Evolutionary conservation across 2,329 filamentous ascomycete species (phyloP).

Genomic region (Tolypocladium capitatum): DNA sequence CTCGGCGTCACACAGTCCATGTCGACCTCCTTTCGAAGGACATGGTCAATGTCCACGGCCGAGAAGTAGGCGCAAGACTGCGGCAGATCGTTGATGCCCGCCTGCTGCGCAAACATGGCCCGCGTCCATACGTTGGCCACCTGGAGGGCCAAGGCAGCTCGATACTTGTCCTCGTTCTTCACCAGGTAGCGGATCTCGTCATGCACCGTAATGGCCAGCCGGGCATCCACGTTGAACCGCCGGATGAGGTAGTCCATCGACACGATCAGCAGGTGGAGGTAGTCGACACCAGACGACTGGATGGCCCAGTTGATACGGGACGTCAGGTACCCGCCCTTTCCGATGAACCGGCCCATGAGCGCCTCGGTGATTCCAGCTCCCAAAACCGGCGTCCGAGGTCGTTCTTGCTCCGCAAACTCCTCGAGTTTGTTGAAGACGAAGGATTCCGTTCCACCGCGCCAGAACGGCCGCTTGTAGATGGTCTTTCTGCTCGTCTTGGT

Average conservation of each 20-base stretch:
- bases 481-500: conserved; percentile 64
- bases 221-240: conserved; percentile 72
- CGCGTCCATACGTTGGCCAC: conserved; percentile 92
- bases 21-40: conserved; percentile 94
- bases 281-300: conserved; percentile 93
- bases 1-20: conserved; percentile 95
- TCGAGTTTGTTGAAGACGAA: conserved; percentile 98
- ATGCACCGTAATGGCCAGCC: conserved; percentile 86
- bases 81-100: conserved; percentile 88
- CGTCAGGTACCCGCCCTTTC: conserved; percentile 84
- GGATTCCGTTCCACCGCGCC: conserved; percentile 91
- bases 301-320: conserved; percentile 99
- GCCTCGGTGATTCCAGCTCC: conserved; percentile 95
- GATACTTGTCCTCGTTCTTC: conserved; percentile 72
- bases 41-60: conserved; percentile 86
- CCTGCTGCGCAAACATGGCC: conserved; percentile 93
- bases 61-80: conserved; percentile 94
- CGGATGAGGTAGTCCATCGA: conserved; percentile 87
- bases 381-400: conserved; percentile 78
- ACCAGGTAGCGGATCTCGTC: conserved; percentile 96
- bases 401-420: conserved; percentile 91
- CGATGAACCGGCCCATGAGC: conserved; percentile 75
- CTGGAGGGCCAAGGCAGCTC: conserved; percentile 83
- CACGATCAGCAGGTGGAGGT: conserved; percentile 85
- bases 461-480: conserved; percentile 67